Percentiles rank a stretch among this genome's conserved stretches.
These are phyloP conservation scores for Periglandula ipomoeae DNA, from an alignment of 2,329 filamentous ascomycete species.

Conservation along the genomic window DNA sequence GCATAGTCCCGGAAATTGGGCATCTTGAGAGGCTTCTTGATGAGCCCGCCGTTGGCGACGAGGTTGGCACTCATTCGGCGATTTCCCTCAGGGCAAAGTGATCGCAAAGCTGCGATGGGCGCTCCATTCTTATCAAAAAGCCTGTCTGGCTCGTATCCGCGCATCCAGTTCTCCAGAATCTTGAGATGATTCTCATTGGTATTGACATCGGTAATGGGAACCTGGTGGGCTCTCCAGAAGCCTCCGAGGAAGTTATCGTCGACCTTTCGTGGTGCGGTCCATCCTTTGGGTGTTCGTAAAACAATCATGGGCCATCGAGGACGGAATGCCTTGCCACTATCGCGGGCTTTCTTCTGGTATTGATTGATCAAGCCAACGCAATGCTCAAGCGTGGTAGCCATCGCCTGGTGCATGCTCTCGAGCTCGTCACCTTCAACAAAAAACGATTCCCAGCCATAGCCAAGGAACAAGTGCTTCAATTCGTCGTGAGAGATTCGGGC, in stretches of 20 bases:
- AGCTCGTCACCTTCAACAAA: constrained; percentile 71
- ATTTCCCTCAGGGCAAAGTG: constrained; percentile 54
- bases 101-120: constrained; percentile 52
- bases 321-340: constrained; percentile 58
- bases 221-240: constrained; percentile 73
- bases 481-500: constrained; percentile 67
- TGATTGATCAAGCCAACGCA: constrained; percentile 60
- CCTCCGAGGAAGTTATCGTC: constrained; percentile 63
- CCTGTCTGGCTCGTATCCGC: constrained; percentile 63
- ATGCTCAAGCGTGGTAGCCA: constrained; percentile 67
- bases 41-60: constrained; percentile 60
- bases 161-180: constrained; percentile 68
- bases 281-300: constrained; percentile 69
- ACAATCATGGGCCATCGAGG: constrained; percentile 74
- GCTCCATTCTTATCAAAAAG: constrained; percentile 57
- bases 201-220: constrained; percentile 62
- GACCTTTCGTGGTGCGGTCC: constrained; percentile 65
- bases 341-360: constrained; percentile 63
- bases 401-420: constrained; percentile 70
- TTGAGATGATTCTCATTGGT: constrained; percentile 58
- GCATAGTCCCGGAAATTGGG: constrained; percentile 63
- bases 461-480: constrained; percentile 57
- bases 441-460: constrained; percentile 72
- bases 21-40: constrained; percentile 58
- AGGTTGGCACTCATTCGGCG: constrained; percentile 71